Conservation (phyloP, 2,329 filamentous ascomycete genomes). For the Fusarium sp. region DNA sequence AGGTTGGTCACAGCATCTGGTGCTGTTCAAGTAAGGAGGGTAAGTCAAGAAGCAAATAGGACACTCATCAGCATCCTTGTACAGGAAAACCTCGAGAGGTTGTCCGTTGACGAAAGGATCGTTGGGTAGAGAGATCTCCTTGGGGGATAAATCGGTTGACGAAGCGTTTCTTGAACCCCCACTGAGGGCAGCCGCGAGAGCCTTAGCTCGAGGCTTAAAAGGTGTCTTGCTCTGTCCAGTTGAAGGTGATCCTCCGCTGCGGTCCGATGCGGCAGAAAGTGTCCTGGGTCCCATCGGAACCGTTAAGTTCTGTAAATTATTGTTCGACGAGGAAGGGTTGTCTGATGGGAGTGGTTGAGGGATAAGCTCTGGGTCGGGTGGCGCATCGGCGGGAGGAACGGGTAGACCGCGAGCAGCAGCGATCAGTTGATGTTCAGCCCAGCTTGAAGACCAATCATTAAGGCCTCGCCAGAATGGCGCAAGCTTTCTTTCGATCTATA, state of each 20-base stretch:
- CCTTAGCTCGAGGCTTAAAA: constrained; percentile 88
- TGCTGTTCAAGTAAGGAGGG: constrained; percentile 92
- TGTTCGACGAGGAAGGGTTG: constrained; percentile 60
- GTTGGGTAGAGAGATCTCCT: constrained; percentile 81
- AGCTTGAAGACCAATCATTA: constrained; percentile 86
- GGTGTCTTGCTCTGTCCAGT: constrained; percentile 57
- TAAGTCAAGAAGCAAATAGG: constrained; percentile 98
- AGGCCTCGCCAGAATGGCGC: constrained; percentile 97
- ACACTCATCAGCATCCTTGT: constrained; percentile 90
- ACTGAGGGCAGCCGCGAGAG: constrained; percentile 83
- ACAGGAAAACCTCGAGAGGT: constrained; percentile 89
- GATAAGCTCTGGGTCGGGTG: constrained; percentile 75
- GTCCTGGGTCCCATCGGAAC: constrained; percentile 83
- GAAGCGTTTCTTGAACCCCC: constrained; percentile 79
- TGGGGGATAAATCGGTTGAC: constrained; percentile 76
- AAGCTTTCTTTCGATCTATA: constrained; percentile 89
- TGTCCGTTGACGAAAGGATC: constrained; percentile 96
- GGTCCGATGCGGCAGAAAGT: constrained; percentile 82
- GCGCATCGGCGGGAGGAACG: constrained; percentile 85
- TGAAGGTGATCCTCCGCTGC: constrained; percentile 65
- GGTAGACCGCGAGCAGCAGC: constrained; percentile 86
- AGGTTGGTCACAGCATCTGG: constrained; percentile 92
- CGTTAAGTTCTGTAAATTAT: constrained; percentile 76
- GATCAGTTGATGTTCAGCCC: constrained; percentile 96
- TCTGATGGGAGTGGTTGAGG: constrained; percentile 59